Conservation (phyloP, 768 basidiomycete species). For the Auricularia cornea region DNA sequence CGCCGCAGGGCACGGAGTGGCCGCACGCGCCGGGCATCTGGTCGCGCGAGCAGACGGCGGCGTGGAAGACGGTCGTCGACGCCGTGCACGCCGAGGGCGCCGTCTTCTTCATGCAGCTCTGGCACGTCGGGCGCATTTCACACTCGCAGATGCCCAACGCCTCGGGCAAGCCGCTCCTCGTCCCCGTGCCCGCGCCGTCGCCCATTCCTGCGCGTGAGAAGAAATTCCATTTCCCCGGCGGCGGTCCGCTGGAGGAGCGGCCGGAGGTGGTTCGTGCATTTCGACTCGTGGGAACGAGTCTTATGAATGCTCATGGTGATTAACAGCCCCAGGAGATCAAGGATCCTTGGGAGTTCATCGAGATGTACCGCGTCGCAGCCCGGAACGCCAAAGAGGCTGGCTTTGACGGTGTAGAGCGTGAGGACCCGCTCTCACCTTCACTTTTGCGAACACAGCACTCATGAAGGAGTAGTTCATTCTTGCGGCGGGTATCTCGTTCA, state of each 20-base stretch:
- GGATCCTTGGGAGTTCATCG: conserved; percentile 17
- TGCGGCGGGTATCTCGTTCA: conserved; percentile 17
- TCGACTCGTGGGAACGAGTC: too few species aligned
- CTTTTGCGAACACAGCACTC: too few species aligned
- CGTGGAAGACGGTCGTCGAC: conserved; percentile 31
- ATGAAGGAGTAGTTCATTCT: too few species aligned
- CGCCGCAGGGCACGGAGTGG: conserved; percentile 16
- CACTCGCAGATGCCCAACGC: conserved; percentile 11
- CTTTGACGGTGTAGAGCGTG: conserved; percentile 46
- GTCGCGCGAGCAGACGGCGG: conserved; percentile 18
- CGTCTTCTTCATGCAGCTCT: conserved; percentile 37
- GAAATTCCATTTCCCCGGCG: too few species aligned
- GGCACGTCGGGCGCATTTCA: conserved; percentile 26
- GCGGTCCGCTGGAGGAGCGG: too few species aligned
- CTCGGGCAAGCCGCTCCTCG: conserved; percentile 21
- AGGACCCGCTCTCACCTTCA: too few species aligned
- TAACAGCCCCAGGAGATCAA: too few species aligned
- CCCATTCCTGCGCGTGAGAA: too few species aligned
- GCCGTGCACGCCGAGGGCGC: conserved; percentile 39
- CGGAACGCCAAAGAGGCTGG: conserved; percentile 44
- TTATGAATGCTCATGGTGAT: too few species aligned
- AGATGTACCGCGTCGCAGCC: conserved; percentile 36
- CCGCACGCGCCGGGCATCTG: conserved; percentile 17
- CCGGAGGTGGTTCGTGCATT: too few species aligned
- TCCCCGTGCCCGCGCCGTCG: conserved; percentile 23